A percentile compares a stretch with the other conserved stretches of the same genome.
These are phyloP conservation scores for Pisolithus albus DNA, from an alignment of 768 basidiomycete genomes.

Conservation along the genomic window DNA sequence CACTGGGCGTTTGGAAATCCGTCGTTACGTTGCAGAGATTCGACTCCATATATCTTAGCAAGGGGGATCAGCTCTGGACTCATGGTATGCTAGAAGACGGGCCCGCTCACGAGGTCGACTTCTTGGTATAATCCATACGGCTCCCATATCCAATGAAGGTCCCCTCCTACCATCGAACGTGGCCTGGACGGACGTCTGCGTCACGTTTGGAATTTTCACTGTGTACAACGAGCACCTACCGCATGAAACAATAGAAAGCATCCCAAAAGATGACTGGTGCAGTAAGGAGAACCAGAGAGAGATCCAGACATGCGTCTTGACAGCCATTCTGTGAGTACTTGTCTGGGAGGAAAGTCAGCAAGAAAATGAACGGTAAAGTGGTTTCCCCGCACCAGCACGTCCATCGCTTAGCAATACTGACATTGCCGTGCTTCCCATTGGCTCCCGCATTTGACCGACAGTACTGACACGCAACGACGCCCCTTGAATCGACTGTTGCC, in stretches of 20 bases:
- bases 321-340: constrained; percentile 32
- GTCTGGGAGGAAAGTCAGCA: no score
- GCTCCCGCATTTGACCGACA: neutral
- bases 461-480: no score
- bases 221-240: constrained; percentile 40
- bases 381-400: no score
- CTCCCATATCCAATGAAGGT: constrained; percentile 88
- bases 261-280: constrained; percentile 65
- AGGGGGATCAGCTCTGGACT: neutral
- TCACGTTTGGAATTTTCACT: neutral
- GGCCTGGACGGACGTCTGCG: constrained; percentile 42
- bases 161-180: constrained; percentile 80
- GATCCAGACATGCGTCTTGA: constrained; percentile 51
- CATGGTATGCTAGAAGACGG: constrained; percentile 10
- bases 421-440: neutral
- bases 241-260: constrained; percentile 71
- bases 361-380: no score
- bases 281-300: constrained; percentile 56
- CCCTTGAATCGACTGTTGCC: neutral
- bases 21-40: constrained; percentile 53
- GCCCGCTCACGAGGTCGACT: constrained; percentile 37
- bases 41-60: constrained; percentile 63
- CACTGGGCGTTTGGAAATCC: constrained; percentile 88
- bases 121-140: constrained; percentile 76
- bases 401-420: neutral